These are phyloP conservation scores for Lepidium campestre DNA, from an alignment of 441 rosid species.

Conservation along the genomic window DNA sequence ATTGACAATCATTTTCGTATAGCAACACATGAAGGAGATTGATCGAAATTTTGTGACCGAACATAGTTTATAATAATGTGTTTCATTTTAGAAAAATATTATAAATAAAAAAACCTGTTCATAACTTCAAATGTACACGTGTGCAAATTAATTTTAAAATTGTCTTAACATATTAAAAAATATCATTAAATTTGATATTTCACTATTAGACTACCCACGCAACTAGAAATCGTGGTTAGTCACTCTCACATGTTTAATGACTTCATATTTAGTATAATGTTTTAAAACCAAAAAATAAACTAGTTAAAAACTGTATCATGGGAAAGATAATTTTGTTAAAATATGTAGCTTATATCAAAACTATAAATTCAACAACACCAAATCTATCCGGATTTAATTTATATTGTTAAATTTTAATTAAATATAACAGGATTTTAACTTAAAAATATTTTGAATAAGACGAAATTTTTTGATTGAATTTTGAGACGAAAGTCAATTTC, in stretches of 20 bases:
- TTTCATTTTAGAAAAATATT: background rate
- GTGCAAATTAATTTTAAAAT: background rate
- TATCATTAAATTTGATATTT: no score
- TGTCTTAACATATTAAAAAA: background rate
- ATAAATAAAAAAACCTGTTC: background rate
- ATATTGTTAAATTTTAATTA: background rate
- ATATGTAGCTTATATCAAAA: background rate
- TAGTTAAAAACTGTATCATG: background rate
- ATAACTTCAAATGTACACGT: constrained; percentile 11
- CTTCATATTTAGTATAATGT: no score
- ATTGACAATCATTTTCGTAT: constrained; percentile 12
- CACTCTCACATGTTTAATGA: background rate
- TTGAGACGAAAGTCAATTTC: background rate
- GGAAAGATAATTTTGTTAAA: background rate
- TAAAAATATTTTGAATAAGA: background rate
- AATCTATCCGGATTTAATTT: background rate
- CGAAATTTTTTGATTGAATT: background rate
- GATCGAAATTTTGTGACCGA: constrained; percentile 3
- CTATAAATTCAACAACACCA: no score
- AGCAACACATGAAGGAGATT: constrained; percentile 12
- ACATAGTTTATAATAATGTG: background rate
- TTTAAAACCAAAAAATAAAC: background rate
- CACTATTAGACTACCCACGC: background rate
- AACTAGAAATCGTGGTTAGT: background rate
- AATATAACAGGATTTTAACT: background rate